A percentile compares a stretch with the other conserved stretches of the same genome.
These are phyloP conservation scores for Trypanosoma lewisi DNA, from an alignment of 208 protist species.

Conservation along the genomic window DNA sequence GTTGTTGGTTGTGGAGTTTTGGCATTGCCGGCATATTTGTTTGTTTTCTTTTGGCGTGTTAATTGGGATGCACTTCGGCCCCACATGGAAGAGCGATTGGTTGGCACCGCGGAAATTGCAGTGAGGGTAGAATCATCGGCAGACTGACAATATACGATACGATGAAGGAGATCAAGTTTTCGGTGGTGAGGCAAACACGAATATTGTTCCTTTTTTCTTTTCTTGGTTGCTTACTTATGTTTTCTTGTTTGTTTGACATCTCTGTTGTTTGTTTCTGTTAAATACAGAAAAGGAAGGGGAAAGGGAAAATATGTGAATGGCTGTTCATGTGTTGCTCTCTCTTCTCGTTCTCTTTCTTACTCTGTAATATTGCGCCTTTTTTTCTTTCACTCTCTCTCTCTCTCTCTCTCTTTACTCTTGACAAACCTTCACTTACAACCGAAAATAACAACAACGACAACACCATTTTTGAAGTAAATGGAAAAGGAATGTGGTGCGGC, in stretches of 20 bases:
- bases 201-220: too few relatives aligned
- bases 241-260: too few relatives aligned
- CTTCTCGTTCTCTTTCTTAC: neutral
- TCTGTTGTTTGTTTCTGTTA: too few relatives aligned
- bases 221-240: too few relatives aligned
- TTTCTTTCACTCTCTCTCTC: neutral
- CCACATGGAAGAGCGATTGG: neutral
- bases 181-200: too few relatives aligned
- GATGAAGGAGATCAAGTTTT: too few relatives aligned
- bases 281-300: neutral
- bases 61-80: slow-evolving; percentile 13
- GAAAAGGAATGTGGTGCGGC: neutral
- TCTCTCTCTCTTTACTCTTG: neutral
- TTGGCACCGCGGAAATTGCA: too few relatives aligned
- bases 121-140: too few relatives aligned
- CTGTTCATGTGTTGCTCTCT: neutral
- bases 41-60: slow-evolving; percentile 7
- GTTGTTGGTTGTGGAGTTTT: slow-evolving; percentile 6
- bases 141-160: too few relatives aligned
- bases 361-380: neutral
- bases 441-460: neutral
- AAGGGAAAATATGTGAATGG: neutral
- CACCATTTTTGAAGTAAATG: neutral
- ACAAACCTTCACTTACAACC: neutral
- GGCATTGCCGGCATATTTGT: slow-evolving; percentile 18